Evolutionary conservation across 768 basidiomycete species (phyloP), one percentile per base, ranked within the genome.

Genomic region (Termitomyces sp.): DNA sequence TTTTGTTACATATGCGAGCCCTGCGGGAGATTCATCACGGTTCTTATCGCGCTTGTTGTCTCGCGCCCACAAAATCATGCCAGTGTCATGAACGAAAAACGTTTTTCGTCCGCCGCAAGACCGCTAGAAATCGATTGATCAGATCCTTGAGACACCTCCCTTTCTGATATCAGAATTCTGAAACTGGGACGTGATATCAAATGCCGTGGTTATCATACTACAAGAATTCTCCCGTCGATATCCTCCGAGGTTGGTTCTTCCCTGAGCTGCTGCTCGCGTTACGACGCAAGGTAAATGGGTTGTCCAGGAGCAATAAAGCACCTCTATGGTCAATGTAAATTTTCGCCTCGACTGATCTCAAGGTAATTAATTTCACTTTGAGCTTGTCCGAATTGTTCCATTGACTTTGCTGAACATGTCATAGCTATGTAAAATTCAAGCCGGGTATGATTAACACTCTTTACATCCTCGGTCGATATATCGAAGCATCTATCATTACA

Each of bases 51-150:
- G 28, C 28, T 28, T 28, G 28, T 28, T 5, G 28, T 37, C n/a
- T 27, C 14, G 30, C 52, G 41, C 52, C 41, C 21, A 53, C 52
- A 42, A 30, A 28, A 39, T 52, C 50, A 52, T 41, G 28, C 40
- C 17, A 34, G 42, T 16, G 28, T 44, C 41, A 21, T 7, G 16
- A n/a, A 53, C 52, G 52, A 53, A 25, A 43, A 41, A 53, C 52
- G 52, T 43, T 43, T 53, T 53, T 44, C 52, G 17, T 53, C 37
- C 50, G 50, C 37, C 50, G 37, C 37, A 28, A 40, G 17, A n/a
- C 37, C 50, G 16, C 48, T 34, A 23, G 21, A n/a, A n/a, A 40
- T 51, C 50, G 28, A 37, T 25, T 19, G 37, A 51, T 51, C 37
- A 27, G 8, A 32, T 17, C 7, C 28, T 19, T n/a, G 6, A 11